Percentiles rank a stretch among this genome's conserved stretches.
These are phyloP conservation scores for Closterium sp. DNA, from an alignment of 139 green algal species.

Conservation along the genomic window DNA sequence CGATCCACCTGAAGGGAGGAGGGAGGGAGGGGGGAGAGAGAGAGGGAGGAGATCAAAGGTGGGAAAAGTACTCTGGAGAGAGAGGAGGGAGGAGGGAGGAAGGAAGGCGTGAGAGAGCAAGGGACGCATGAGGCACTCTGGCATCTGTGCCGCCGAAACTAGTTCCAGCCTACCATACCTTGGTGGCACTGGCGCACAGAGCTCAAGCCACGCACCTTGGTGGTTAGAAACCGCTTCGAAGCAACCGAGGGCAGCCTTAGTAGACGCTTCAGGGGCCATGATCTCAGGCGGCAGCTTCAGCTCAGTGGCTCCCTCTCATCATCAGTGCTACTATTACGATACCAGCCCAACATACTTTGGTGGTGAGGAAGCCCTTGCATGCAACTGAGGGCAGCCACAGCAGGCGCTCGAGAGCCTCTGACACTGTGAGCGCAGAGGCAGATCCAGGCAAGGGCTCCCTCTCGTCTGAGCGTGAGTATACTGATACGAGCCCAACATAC, in stretches of 20 bases:
- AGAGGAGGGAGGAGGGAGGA: too few relatives aligned
- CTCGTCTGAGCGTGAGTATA: background rate
- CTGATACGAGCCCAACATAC: conserved; percentile 54
- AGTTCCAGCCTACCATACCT: too few relatives aligned
- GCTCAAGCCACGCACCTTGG: background rate
- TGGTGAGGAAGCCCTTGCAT: conserved; percentile 75
- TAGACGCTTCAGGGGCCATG: conserved; percentile 62
- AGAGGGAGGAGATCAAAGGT: too few relatives aligned
- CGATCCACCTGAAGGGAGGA: conserved; percentile 62
- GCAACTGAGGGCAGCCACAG: conserved; percentile 87
- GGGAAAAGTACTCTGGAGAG: too few relatives aligned
- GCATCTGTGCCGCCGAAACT: too few relatives aligned
- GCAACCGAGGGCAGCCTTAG: conserved; percentile 85
- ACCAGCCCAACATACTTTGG: too few relatives aligned
- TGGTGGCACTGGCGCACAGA: too few relatives aligned
- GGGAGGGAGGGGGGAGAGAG: background rate
- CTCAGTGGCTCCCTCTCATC: conserved; percentile 51
- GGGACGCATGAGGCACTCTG: too few relatives aligned
- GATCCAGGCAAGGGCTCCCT: background rate
- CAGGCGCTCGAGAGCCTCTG: conserved; percentile 71
- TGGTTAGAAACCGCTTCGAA: background rate
- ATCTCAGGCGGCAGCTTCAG: conserved; percentile 61
- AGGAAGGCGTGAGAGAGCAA: too few relatives aligned
- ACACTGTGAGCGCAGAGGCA: too few relatives aligned
- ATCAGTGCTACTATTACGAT: too few relatives aligned